phyloP scores from a whole-genome alignment of 768 basidiomycete genomes.

The Terana coerulea region DNA sequence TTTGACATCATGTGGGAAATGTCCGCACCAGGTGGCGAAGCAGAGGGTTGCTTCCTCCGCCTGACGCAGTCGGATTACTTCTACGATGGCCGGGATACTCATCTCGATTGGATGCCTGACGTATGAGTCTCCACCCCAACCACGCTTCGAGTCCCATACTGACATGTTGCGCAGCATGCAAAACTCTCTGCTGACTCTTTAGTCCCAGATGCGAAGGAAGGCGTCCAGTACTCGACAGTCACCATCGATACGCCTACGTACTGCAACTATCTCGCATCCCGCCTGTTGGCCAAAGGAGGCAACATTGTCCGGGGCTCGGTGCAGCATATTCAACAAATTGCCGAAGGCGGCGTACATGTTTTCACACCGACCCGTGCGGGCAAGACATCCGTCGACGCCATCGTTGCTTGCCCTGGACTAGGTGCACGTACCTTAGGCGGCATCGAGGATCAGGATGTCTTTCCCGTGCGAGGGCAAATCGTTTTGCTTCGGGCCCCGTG shows the following conservation, averaged over 20 bases:
- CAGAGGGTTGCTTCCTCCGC: conserved; percentile 63
- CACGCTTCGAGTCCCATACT: not conserved
- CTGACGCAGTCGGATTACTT: conserved; percentile 60
- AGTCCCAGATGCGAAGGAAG: conserved; percentile 38
- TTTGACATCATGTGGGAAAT: conserved; percentile 75
- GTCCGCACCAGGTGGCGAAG: conserved; percentile 52
- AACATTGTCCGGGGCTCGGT: conserved; percentile 52
- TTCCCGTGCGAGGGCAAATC: conserved; percentile 46
- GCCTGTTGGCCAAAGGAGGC: conserved; percentile 62
- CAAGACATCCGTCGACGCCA: conserved; percentile 36
- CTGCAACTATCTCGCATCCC: conserved; percentile 56
- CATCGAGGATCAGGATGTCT: conserved; percentile 45
- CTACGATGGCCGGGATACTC: conserved; percentile 34
- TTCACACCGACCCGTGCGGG: conserved; percentile 17
- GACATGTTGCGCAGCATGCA: conserved; percentile 32
- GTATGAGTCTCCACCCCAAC: conserved; percentile 15
- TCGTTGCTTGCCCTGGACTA: conserved; percentile 71
- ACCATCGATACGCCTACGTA: conserved; percentile 65
- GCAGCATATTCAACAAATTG: conserved; percentile 65
- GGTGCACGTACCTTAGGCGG: conserved; percentile 50
- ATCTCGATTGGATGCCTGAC: conserved; percentile 30
- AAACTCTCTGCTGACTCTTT: conserved; percentile 39
- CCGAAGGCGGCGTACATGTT: conserved; percentile 48
- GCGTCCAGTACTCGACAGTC: conserved; percentile 60
- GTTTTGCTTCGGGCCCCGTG: conserved; percentile 45